Evolutionary conservation across 192 early-diverging fungal species (phyloP).

Genomic region (Funneliformis mosseae): DNA sequence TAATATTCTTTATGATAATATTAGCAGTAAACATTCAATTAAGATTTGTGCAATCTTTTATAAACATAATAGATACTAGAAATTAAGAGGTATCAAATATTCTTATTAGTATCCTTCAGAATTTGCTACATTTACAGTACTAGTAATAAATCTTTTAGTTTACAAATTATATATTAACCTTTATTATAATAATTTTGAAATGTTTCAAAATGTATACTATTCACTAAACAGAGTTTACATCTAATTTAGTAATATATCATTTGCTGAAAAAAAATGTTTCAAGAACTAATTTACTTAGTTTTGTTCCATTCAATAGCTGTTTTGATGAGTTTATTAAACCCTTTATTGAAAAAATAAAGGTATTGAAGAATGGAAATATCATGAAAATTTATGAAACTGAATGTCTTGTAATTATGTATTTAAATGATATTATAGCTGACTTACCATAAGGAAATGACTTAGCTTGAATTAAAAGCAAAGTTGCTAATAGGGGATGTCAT

Average conservation of each 20-base stretch:
- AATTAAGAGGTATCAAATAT: too few species aligned
- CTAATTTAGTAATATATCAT: background rate
- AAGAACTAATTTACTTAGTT: background rate
- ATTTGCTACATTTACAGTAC: background rate
- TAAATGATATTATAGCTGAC: background rate
- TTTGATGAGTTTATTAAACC: constrained; percentile 10
- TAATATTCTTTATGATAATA: too few species aligned
- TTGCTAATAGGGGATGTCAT: background rate
- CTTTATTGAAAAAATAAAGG: background rate
- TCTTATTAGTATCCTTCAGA: too few species aligned
- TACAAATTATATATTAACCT: too few species aligned
- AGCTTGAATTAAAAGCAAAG: background rate
- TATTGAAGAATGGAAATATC: background rate
- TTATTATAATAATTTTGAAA: background rate
- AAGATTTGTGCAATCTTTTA: background rate
- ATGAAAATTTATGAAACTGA: background rate
- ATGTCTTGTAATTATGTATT: background rate
- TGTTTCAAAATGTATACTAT: background rate
- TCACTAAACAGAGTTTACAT: too few species aligned
- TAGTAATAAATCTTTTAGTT: too few species aligned
- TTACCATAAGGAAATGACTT: constrained; percentile 13
- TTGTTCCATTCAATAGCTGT: background rate
- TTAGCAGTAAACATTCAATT: too few species aligned
- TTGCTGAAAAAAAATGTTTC: background rate
- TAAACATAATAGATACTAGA: background rate